Evolutionary conservation across 1,284 basidiomycete species (phyloP).

Genomic region (Sphagnurus paluster): DNA sequence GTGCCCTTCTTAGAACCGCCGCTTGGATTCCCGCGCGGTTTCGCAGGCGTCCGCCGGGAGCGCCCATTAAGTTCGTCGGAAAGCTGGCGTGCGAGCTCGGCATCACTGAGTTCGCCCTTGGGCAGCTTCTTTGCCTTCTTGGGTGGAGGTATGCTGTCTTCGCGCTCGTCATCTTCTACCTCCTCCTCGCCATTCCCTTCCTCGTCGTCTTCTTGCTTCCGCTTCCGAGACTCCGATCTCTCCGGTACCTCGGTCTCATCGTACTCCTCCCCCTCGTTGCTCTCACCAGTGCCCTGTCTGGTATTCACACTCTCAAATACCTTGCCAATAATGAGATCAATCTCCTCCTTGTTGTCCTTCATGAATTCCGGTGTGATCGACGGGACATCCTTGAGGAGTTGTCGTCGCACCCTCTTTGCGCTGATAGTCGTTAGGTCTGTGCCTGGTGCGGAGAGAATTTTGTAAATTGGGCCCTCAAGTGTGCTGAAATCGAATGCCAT

Average conservation of each 20-base stretch:
- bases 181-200: constrained; percentile 32
- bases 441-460: constrained; percentile 68
- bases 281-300: constrained; percentile 26
- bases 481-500: constrained; percentile 47
- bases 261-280: constrained; percentile 34
- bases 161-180: constrained; percentile 33
- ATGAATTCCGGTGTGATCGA: constrained; percentile 54
- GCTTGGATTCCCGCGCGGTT: constrained; percentile 36
- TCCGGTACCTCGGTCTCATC: constrained; percentile 27
- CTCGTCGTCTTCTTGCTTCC: constrained; percentile 37
- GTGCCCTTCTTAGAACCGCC: constrained; percentile 42
- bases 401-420: constrained; percentile 74
- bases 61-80: constrained; percentile 72
- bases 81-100: constrained; percentile 68
- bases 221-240: constrained; percentile 33
- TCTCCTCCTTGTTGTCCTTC: constrained; percentile 55
- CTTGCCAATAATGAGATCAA: constrained; percentile 58
- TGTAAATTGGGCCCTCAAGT: constrained; percentile 60
- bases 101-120: constrained; percentile 58
- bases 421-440: constrained; percentile 73
- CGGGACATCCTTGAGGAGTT: constrained; percentile 52
- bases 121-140: constrained; percentile 43
- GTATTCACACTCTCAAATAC: constrained; percentile 62
- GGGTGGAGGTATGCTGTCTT: constrained; percentile 34
- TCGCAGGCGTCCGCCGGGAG: constrained; percentile 46